A percentile compares a stretch with the other conserved stretches of the same genome.
phyloP scores from a whole-genome alignment of 1,139 yeast species.

The Groenewaldozyma sp. region DNA sequence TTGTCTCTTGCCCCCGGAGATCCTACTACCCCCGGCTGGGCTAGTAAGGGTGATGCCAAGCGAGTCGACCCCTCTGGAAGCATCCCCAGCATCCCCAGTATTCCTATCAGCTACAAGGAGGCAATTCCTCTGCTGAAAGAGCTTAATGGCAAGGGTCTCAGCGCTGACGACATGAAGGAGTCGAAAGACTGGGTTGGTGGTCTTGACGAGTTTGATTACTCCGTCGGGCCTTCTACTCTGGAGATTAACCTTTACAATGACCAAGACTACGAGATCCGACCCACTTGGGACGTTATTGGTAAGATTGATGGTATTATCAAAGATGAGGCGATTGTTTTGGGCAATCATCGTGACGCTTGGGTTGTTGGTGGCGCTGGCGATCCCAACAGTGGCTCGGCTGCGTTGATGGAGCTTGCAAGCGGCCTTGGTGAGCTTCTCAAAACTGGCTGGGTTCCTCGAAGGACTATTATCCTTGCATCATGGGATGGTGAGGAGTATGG shows the following conservation, averaged over 20 bases:
- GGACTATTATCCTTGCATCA: conserved; percentile 51
- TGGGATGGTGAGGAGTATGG: conserved; percentile 77
- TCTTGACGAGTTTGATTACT: conserved; percentile 40
- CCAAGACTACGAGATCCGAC: conserved; percentile 50
- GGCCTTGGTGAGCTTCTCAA: conserved; percentile 41
- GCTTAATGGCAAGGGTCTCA: conserved; percentile 47
- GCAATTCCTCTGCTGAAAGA: conserved; percentile 46
- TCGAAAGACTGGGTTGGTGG: conserved; percentile 39
- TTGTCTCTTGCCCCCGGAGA: conserved; percentile 76
- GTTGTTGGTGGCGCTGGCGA: conserved; percentile 65
- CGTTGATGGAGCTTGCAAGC: conserved; percentile 48
- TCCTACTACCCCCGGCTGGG: conserved; percentile 80
- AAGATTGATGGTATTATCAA: conserved; percentile 42
- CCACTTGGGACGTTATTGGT: conserved; percentile 53
- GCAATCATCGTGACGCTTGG: conserved; percentile 71
- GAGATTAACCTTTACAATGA: conserved; percentile 43
- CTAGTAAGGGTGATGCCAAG: conserved; percentile 48
- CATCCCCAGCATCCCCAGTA: conserved; percentile 53
- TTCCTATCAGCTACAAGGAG: conserved; percentile 52
- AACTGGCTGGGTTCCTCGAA: conserved; percentile 54
- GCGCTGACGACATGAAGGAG: conserved; percentile 27
- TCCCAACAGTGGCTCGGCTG: conserved; percentile 61
- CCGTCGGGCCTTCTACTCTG: conserved; percentile 54
- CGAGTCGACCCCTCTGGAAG: conserved; percentile 39
- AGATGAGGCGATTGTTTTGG: conserved; percentile 48